Base-by-base conservation (phyloP, 768 basidiomycete genomes). In the Gloeostereum incarnatum region DNA sequence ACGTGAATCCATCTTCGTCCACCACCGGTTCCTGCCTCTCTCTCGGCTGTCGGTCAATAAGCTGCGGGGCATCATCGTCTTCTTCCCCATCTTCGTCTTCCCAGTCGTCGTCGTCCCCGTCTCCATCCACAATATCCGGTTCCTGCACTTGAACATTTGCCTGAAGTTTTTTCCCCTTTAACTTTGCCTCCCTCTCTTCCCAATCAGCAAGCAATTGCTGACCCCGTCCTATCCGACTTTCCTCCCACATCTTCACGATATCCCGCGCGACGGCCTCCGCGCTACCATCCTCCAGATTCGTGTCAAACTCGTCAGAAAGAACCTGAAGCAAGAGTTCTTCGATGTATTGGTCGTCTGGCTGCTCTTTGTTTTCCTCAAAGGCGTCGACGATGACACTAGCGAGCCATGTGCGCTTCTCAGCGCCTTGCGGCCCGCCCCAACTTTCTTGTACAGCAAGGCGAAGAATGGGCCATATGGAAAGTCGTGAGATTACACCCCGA, bases 1-100 rank as follows among this genome's bases (percentile, higher is more conserved):
- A 53, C 3, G 83, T 89, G 54, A 98, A 98, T 1, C 93, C 93
- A 42, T 98, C 92, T 44, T 92, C 86, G 49, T 97, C 93, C 0
- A 93, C 68, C 36, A 87, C 73, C 0, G 84, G 81, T 49, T 83
- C 80, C 8, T 66, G 60, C 36, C 58, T 64, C n/a, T n/a, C n/a
- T n/a, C n/a, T n/a, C n/a, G 49, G 59, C 42, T 55, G 46, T 21
- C 49, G 37, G 40, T 72, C 65, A 14, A 83, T 46, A 17, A 88
- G 55, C 46, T 67, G 66, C 2, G 84, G 86, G 1, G 58, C 70
- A 27, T 66, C 72, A 4, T 73, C 68, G 48, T 54, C 76, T 31
- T 57, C 62, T 39, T 57, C 63, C 4, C 61, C 65, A 4, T 50
- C 63, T 31, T 66, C 68, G 5, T 65, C 69, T 25, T 58, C 59